Base-by-base conservation (phyloP, 1,284 basidiomycete species). In the Puccinia novopanici region DNA sequence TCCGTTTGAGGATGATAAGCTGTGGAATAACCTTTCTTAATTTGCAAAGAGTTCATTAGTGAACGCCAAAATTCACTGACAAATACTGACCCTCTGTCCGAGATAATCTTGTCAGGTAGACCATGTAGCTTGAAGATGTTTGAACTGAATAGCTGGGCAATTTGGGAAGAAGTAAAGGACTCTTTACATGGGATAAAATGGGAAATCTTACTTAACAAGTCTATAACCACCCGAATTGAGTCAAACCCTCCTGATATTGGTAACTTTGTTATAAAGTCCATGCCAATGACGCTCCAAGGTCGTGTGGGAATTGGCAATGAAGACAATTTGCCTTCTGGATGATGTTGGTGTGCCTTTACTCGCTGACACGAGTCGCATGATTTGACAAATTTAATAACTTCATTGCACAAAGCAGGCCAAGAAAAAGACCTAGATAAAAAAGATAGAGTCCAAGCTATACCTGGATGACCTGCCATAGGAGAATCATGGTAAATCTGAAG, bases 251-350 rank as follows among this genome's bases (percentile, higher is more conserved):
- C 81, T 0, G 85, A 86, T 8, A 8, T 9, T 0, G 88, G 88
- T 0, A 89, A 84, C 24, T 86, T 85, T 5, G 85, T 84, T 50
- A 89, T 88, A 72, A 87, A 85, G 82, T 90, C 88, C 85, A 89
- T 86, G 0, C 87, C 86, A 5, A 89, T 84, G 0, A 84, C 84
- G 40, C 84, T 82, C 84, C 86, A 89, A 0, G 88, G 88, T 19
- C 70, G 24, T 10, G 52, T 3, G 0, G 84, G 82, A 57, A 61
- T 82, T 15, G 3, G 87, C 19, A 88, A 84, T 0, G 86, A 85
- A 75, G 85, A 82, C 15, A 89, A 83, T 0, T 84, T 68, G 2
- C 88, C 88, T 61, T 9, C 50, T 40, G 19, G 57, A 3, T 9
- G 17, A 5, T 75, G 72, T 4, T 22, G n/a, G 48, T 17, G 45